Evolutionary conservation across 2,329 filamentous ascomycete species (phyloP).

Genomic region (Penicillium sp.): DNA sequence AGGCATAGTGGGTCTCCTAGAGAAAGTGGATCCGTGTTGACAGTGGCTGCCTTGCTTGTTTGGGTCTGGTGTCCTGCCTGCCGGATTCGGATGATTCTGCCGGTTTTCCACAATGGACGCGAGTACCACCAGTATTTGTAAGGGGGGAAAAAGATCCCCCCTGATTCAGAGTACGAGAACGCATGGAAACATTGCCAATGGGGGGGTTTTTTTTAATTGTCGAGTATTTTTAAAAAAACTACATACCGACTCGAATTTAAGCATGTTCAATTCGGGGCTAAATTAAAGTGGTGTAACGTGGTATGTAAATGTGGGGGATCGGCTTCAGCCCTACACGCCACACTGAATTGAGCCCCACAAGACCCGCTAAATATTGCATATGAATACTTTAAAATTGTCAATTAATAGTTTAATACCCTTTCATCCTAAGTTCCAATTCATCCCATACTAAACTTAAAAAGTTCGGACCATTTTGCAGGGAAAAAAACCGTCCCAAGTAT

Average conservation of each 20-base stretch:
- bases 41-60: not conserved
- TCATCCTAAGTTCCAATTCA: not conserved
- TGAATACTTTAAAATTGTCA: not conserved
- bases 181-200: not conserved
- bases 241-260: not conserved
- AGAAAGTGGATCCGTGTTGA: not conserved
- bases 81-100: not conserved
- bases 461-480: not conserved
- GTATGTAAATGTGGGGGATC: slow-evolving; percentile 1
- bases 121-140: too few relatives aligned
- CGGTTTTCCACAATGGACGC: not conserved
- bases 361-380: not conserved
- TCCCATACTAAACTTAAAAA: not conserved
- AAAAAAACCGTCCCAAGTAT: not conserved
- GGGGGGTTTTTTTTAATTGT: too few relatives aligned
- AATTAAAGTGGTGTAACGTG: slow-evolving; percentile 6
- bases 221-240: not conserved
- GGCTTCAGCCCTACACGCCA: not conserved
- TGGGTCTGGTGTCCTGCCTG: not conserved
- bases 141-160: not conserved
- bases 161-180: slow-evolving; percentile 5
- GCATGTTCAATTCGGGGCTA: not conserved
- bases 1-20: not conserved
- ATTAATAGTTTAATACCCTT: too few relatives aligned
- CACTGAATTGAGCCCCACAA: too few relatives aligned